A percentile compares a stretch with the other conserved stretches of the same genome.
Evolutionary conservation across 1,139 yeast genomes (phyloP).

Genomic region (Eremothecium gossypii): DNA sequence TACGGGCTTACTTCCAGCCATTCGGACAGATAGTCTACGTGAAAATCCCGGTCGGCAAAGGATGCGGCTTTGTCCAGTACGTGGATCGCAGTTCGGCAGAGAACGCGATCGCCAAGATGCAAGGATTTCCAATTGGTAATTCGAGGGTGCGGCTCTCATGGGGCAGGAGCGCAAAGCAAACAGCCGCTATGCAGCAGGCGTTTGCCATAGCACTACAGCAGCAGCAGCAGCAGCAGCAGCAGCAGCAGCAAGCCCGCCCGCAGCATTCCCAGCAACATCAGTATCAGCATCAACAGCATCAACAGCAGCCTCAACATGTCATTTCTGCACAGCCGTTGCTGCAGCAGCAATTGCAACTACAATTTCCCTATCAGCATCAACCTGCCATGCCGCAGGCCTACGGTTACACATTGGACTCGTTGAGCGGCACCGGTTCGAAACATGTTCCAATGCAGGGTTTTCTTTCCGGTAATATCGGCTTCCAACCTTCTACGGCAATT

Average conservation of each 20-base stretch:
- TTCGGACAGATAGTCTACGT: constrained; percentile 81
- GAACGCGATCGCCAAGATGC: constrained; percentile 83
- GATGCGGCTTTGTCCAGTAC: constrained; percentile 89
- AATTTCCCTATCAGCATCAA: constrained; percentile 9
- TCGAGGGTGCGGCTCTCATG: constrained; percentile 78
- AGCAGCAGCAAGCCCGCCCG: constrained; percentile 14
- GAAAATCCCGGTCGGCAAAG: constrained; percentile 84
- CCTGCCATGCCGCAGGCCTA: constrained; percentile 10
- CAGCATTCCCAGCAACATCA: constrained; percentile 9
- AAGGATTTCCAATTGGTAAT: constrained; percentile 83
- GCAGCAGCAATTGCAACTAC: constrained; percentile 6
- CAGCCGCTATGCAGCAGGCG: constrained; percentile 14
- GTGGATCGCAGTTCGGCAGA: constrained; percentile 76
- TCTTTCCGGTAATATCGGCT: background rate
- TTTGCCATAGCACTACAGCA: constrained; percentile 8
- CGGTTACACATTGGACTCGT: constrained; percentile 9
- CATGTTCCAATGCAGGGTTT: constrained; percentile 7
- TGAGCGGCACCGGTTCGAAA: constrained; percentile 7
- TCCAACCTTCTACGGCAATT: constrained; percentile 1
- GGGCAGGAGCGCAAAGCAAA: constrained; percentile 49
- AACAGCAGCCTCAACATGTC: constrained; percentile 9
- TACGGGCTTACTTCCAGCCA: constrained; percentile 66
- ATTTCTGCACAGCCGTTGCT: background rate
- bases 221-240: constrained; percentile 18
- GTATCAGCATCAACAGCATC: constrained; percentile 12